phyloP scores from a whole-genome alignment of 2,329 filamentous ascomycete genomes.

The Bimuria novae-zelandiae region DNA sequence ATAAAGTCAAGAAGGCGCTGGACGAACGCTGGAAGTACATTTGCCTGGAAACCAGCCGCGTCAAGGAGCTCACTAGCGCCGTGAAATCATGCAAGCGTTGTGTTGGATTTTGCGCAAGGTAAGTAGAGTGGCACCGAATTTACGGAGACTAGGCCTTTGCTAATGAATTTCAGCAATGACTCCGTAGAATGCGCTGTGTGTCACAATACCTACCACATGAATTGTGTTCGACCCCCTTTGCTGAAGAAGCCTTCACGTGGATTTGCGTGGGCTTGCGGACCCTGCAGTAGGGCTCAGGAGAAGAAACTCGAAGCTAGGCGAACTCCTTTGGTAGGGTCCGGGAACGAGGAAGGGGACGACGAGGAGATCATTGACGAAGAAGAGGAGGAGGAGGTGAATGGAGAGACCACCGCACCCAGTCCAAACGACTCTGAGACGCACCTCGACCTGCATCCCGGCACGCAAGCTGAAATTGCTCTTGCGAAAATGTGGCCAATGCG shows the following conservation, averaged over 20 bases:
- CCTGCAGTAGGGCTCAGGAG: slow-evolving; percentile 95
- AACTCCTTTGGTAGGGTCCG: slow-evolving; percentile 70
- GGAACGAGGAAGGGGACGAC: slow-evolving; percentile 62
- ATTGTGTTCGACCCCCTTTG: slow-evolving; percentile 88
- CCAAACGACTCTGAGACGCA: slow-evolving; percentile 54
- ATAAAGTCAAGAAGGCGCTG: slow-evolving; percentile 91
- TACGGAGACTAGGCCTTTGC: slow-evolving; percentile 18
- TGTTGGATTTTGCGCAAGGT: slow-evolving; percentile 87
- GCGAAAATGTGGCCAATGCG: slow-evolving; percentile 95
- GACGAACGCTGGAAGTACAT: slow-evolving; percentile 97
- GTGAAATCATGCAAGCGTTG: slow-evolving; percentile 97
- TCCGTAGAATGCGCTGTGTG: slow-evolving; percentile 98
- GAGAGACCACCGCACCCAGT: slow-evolving; percentile 64
- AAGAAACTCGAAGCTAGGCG: slow-evolving; percentile 87
- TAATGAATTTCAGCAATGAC: slow-evolving; percentile 67
- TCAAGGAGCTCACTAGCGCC: slow-evolving; percentile 93
- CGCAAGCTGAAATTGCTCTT: slow-evolving; percentile 86
- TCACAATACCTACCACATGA: slow-evolving; percentile 96
- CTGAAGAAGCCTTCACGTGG: slow-evolving; percentile 96
- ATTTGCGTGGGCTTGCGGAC: slow-evolving; percentile 96
- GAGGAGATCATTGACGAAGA: slow-evolving; percentile 69
- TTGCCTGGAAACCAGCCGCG: slow-evolving; percentile 87
- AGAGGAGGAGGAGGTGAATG: slow-evolving; percentile 69
- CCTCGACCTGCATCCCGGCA: slow-evolving; percentile 66
- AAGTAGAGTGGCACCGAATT: slow-evolving; percentile 56